phyloP scores from a whole-genome alignment of 1,139 yeast species.

The Pichia sp. region DNA sequence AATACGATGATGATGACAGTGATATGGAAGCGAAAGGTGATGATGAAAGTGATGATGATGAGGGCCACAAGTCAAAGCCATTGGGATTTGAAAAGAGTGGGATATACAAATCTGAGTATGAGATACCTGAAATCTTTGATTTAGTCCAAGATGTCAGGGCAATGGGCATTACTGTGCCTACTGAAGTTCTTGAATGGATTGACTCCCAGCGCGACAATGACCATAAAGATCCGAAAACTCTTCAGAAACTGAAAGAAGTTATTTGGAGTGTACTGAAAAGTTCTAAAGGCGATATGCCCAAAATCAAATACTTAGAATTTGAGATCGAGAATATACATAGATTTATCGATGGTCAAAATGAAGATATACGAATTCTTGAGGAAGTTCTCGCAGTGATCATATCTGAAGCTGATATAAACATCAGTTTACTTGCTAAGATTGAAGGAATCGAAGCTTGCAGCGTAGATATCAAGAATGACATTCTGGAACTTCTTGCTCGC shows the following conservation, averaged over 20 bases:
- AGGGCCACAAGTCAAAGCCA: slow-evolving; percentile 6
- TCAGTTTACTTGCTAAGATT: no score
- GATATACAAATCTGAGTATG: slow-evolving; percentile 9
- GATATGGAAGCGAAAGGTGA: slow-evolving; percentile 18
- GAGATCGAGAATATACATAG: slow-evolving; percentile 9
- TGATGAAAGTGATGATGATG: slow-evolving; percentile 15
- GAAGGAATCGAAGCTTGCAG: neutral
- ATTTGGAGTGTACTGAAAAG: slow-evolving; percentile 20
- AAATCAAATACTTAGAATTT: slow-evolving; percentile 12
- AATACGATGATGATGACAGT: slow-evolving; percentile 7
- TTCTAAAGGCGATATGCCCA: slow-evolving; percentile 14
- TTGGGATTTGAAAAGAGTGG: slow-evolving; percentile 14
- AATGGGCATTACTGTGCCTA: slow-evolving; percentile 32
- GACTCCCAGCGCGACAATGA: slow-evolving; percentile 2
- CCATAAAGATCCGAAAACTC: slow-evolving; percentile 15
- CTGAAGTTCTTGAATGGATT: slow-evolving; percentile 23
- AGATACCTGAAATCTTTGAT: slow-evolving; percentile 27
- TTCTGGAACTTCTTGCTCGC: neutral
- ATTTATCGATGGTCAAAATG: no score
- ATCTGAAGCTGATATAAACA: no score
- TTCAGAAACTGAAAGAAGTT: neutral
- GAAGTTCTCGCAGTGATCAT: no score
- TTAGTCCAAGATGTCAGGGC: slow-evolving; percentile 33
- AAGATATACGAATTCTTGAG: no score
- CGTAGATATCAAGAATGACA: neutral